Conservation (phyloP, 768 basidiomycete genomes). For the Kwoniella sp. region DNA sequence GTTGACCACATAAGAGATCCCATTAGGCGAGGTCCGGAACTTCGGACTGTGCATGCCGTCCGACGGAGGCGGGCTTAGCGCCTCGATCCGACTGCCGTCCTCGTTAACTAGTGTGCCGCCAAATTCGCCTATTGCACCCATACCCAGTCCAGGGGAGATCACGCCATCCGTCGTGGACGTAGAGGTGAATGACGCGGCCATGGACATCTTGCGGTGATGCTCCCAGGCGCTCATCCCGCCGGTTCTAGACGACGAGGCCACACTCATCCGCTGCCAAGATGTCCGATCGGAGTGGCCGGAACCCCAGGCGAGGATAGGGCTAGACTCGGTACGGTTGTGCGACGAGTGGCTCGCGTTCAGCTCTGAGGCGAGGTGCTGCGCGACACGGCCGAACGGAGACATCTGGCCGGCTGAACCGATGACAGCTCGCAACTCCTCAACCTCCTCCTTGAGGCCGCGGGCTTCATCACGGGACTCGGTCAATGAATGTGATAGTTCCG, state of each 20-base stretch:
- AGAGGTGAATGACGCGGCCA: constrained; percentile 34
- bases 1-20: constrained; percentile 42
- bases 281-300: constrained; percentile 11
- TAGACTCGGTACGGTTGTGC: constrained; percentile 38
- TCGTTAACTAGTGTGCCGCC: constrained; percentile 20
- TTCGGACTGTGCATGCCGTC: constrained; percentile 30
- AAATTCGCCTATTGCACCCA: constrained; percentile 41
- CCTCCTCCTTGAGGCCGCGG: constrained; percentile 64
- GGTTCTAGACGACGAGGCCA: constrained; percentile 14
- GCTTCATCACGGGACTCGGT: constrained; percentile 73
- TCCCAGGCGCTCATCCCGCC: constrained; percentile 34
- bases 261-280: constrained; percentile 27
- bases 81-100: constrained; percentile 6
- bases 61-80: constrained; percentile 22
- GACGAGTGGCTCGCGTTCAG: constrained; percentile 4
- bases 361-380: constrained; percentile 26
- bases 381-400: constrained; percentile 14
- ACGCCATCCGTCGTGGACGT: constrained; percentile 20
- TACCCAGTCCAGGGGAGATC: constrained; percentile 35
- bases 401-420: constrained; percentile 33
- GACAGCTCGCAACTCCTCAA: constrained; percentile 65
- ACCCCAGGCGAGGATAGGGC: constrained; percentile 15
- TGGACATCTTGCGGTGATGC: constrained; percentile 33
- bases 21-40: constrained; percentile 34
- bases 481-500: constrained; percentile 70